Evolutionary conservation across 768 basidiomycete species (phyloP).

Genomic region (Leccinum uliginosum): DNA sequence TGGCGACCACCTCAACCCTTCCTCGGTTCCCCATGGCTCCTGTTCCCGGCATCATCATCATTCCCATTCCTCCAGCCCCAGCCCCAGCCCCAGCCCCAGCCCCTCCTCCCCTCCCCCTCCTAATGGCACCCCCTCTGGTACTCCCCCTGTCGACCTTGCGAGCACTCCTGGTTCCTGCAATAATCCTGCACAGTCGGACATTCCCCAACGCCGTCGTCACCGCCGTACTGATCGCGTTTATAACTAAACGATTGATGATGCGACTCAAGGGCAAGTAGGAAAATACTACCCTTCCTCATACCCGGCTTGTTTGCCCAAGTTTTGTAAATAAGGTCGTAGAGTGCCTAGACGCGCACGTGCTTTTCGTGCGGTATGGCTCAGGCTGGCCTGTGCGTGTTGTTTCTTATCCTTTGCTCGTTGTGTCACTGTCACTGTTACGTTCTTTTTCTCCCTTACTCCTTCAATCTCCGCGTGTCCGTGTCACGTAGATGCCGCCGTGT

Average conservation of each 20-base stretch:
- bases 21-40: not conserved
- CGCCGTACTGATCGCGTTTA: constrained; percentile 1
- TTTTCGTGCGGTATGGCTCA: not conserved
- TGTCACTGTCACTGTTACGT: not conserved
- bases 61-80: not conserved
- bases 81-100: not conserved
- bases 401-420: not conserved
- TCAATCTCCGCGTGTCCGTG: not conserved
- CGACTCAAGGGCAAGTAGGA: not conserved
- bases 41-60: not conserved
- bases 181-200: not conserved
- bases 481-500: not conserved
- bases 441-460: not conserved
- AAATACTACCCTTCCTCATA: not conserved
- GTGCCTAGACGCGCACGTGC: too few species aligned
- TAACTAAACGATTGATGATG: not conserved
- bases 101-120: not conserved
- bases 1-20: not conserved
- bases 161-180: not conserved
- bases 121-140: not conserved
- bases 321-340: not conserved
- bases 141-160: not conserved
- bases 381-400: not conserved
- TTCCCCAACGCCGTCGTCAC: not conserved
- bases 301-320: not conserved